Evolutionary conservation across 441 rosid species (phyloP).

Genomic region (Gossypium lobatum): DNA sequence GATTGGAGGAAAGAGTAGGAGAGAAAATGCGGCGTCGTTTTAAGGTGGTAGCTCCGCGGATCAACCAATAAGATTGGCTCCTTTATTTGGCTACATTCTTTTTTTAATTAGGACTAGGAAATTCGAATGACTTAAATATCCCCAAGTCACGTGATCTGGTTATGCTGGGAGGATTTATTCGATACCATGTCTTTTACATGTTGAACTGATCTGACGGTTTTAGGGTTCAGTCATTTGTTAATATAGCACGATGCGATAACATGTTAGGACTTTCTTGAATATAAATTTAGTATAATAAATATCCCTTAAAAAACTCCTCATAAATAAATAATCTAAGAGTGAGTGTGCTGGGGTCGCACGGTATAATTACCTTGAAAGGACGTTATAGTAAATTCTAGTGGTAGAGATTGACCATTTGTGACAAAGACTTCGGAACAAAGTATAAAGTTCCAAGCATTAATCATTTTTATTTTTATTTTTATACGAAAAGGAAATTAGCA

Average conservation of each 20-base stretch:
- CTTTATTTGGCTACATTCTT: neutral
- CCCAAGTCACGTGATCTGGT: constrained; percentile 11
- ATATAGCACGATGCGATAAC: too few species aligned
- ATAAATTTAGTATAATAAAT: too few species aligned
- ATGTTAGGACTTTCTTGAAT: too few species aligned
- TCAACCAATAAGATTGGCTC: constrained; percentile 9
- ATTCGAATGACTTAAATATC: constrained; percentile 5
- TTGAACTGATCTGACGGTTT: neutral
- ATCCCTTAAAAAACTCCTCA: too few species aligned
- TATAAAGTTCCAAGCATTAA: neutral
- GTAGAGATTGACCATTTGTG: neutral
- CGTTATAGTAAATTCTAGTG: neutral
- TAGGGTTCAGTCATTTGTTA: neutral
- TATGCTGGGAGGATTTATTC: neutral
- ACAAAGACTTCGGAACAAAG: constrained; percentile 5
- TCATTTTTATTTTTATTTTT: neutral
- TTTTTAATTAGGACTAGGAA: neutral
- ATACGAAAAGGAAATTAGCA: neutral
- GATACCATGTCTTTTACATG: neutral
- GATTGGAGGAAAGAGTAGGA: constrained; percentile 5
- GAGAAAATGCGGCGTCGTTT: constrained; percentile 21
- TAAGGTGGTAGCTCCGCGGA: neutral
- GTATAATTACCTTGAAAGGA: neutral
- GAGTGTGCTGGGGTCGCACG: neutral
- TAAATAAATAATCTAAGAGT: neutral